Percentiles rank a stretch among this genome's conserved stretches.
phyloP scores from a whole-genome alignment of 257 asterid genomes.

The Lavandula angustifolia region DNA sequence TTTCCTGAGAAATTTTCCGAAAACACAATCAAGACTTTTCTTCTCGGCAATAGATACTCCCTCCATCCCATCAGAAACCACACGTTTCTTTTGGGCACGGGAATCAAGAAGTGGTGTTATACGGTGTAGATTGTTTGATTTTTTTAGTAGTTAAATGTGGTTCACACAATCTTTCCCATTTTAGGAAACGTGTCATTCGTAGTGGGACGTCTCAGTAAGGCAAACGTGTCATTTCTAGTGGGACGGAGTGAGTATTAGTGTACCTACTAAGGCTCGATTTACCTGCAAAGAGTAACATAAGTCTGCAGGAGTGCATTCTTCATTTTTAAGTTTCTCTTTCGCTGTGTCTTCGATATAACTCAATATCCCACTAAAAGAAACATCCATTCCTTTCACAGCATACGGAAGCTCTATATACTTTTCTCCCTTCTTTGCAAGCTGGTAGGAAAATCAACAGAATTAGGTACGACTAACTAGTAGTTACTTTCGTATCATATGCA shows the following conservation, averaged over 20 bases:
- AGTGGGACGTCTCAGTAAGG: too few species aligned
- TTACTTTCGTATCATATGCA: constrained; percentile 7
- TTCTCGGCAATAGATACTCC: not conserved
- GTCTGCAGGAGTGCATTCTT: constrained; percentile 64
- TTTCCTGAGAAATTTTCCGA: constrained; percentile 51
- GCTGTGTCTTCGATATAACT: constrained; percentile 91
- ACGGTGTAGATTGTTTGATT: too few species aligned
- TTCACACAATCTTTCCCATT: too few species aligned
- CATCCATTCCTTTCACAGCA: constrained; percentile 98
- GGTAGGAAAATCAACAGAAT: constrained; percentile 30
- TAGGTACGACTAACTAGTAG: not conserved
- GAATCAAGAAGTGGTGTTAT: too few species aligned
- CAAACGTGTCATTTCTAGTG: too few species aligned
- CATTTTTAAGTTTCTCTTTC: constrained; percentile 71
- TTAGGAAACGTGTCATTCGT: too few species aligned
- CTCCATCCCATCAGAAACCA: too few species aligned
- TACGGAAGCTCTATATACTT: constrained; percentile 90
- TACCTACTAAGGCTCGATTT: too few species aligned
- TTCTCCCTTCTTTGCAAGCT: constrained; percentile 96
- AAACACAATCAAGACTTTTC: not conserved
- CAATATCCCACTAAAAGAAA: constrained; percentile 93
- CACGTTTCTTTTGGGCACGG: too few species aligned
- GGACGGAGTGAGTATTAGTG: too few species aligned
- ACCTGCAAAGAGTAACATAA: constrained; percentile 66
- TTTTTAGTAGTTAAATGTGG: too few species aligned